These are phyloP conservation scores for Penicillium sp. DNA, from an alignment of 2,329 filamentous ascomycete species.

Conservation along the genomic window DNA sequence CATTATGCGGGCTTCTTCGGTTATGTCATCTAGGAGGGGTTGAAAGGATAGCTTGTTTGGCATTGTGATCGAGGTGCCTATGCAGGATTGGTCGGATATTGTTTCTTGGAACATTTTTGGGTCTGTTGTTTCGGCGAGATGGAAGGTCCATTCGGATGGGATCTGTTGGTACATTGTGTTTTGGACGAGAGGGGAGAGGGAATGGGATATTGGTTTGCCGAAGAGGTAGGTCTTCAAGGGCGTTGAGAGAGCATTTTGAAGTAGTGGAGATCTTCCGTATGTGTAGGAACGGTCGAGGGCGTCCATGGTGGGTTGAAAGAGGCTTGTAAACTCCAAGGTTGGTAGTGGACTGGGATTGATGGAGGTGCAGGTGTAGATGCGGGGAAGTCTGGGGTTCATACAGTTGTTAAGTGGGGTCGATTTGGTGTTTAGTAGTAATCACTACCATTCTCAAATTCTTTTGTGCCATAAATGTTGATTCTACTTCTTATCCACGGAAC, in stretches of 20 bases:
- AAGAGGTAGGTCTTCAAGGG: slow-evolving; percentile 4
- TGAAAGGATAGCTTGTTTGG: neutral
- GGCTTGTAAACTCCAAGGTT: neutral
- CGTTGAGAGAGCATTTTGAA: neutral
- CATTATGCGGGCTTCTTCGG: neutral
- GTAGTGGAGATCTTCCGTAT: slow-evolving; percentile 7
- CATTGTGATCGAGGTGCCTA: slow-evolving; percentile 1
- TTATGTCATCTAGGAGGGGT: neutral
- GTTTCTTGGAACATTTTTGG: neutral
- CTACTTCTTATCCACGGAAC: no score
- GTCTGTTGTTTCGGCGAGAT: neutral
- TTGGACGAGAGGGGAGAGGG: neutral
- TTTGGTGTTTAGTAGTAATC: neutral
- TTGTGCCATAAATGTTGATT: no score
- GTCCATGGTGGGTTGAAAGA: neutral
- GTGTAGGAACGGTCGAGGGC: slow-evolving; percentile 4
- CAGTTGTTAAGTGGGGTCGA: neutral
- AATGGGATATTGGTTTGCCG: slow-evolving; percentile 5
- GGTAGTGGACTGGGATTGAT: neutral
- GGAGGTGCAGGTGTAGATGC: neutral
- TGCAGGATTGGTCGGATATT: slow-evolving; percentile 22
- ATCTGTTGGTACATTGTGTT: neutral
- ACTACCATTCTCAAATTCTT: neutral
- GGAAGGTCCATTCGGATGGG: slow-evolving; percentile 24
- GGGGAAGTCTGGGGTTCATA: neutral